A percentile compares a stretch with the other conserved stretches of the same genome.
These are phyloP conservation scores for Cinnamomum micranthum DNA, from an alignment of 164 flowering plant genomes.

Conservation along the genomic window DNA sequence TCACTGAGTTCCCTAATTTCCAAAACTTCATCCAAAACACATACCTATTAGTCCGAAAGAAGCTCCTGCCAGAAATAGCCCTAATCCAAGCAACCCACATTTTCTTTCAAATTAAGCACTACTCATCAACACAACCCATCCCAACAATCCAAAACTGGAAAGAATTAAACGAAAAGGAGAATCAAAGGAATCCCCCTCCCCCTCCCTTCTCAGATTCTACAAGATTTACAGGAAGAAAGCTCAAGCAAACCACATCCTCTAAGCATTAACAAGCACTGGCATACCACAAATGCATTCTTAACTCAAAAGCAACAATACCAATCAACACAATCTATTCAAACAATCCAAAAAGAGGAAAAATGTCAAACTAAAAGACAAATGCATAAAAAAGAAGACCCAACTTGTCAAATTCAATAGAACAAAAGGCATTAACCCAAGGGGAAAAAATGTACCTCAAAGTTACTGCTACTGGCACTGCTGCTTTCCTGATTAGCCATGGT, in stretches of 20 bases:
- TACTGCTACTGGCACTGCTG: constrained; percentile 13
- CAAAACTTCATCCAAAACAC: no score
- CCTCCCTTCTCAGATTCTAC: not conserved
- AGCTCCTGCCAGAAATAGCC: not conserved
- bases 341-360: not conserved
- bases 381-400: not conserved
- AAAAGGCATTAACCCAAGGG: not conserved
- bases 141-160: not conserved
- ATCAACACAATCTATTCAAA: not conserved
- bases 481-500: constrained; percentile 11
- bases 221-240: not conserved
- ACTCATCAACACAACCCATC: not conserved
- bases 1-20: not conserved
- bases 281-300: not conserved
- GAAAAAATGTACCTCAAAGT: constrained; percentile 18
- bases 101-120: not conserved
- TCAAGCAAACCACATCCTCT: not conserved
- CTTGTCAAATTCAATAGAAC: not conserved
- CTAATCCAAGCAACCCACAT: not conserved
- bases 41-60: not conserved
- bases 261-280: not conserved
- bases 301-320: not conserved
- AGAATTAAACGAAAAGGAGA: no score
- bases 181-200: no score
- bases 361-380: not conserved